Base-by-base conservation (phyloP, 2,329 filamentous ascomycete genomes). In the Fusarium udum region DNA sequence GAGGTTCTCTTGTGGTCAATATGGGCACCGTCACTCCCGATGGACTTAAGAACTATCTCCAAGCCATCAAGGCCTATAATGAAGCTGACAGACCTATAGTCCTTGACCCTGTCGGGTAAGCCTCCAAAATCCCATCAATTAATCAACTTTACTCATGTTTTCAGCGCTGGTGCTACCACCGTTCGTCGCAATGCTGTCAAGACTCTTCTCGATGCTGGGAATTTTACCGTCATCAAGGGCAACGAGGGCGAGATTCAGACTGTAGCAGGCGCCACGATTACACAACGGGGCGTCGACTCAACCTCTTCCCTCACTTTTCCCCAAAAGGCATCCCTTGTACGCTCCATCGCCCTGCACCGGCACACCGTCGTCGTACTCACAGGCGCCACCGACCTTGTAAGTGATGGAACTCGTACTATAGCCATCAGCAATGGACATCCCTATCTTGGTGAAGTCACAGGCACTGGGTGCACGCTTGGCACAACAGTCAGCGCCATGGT, bases 1-100 rank as follows among this genome's bases (percentile, higher is more conserved):
- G 92, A 42, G 94, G 93, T 16, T 90, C 92, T 1, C 88, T 98
- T 3, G 92, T 98, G 51, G 88, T 98, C 79, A 98, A 98, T 83
- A 98, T 98, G 94, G 95, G 95, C 34, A 97, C 94, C 1, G 91
- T 95, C 12, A 96, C 93, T 3, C 90, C 92, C 0, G 92, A 94
- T 10, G 92, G 91, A 40, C 82, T 95, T 7, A 78, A 84, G 16
- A 94, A 93, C 80, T 95, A 96, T 80, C 79, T 90, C 42, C 87
- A 91, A 79, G 95, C 95, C 0, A 85, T 97, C 15, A 84, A 84
- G 45, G 95, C 94, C 3, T 98, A 98, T 85, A 98, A 98, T 77
- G 85, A 86, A 6, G 89, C 88, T 14, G 91, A 91, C 2, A 89
- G 92, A 4, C 94, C 95, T 0, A 89, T 97, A 0, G 85, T 98